These are phyloP conservation scores for Xylaria telfairii DNA, from an alignment of 495 filamentous ascomycete genomes.

Conservation along the genomic window DNA sequence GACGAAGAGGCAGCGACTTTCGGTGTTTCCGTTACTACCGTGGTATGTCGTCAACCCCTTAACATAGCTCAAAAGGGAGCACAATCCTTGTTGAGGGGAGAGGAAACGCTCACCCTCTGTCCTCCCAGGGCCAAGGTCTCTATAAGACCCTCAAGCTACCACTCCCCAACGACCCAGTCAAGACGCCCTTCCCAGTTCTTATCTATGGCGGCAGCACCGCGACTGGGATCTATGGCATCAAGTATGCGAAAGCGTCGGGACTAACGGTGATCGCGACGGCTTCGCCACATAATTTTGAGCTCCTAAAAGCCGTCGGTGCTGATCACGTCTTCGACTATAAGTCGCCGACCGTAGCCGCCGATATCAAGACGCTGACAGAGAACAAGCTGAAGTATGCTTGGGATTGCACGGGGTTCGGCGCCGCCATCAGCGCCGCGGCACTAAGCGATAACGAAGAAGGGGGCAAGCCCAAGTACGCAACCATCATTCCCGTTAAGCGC, in stretches of 20 bases:
- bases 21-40: constrained; percentile 54
- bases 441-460: constrained; percentile 33
- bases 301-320: constrained; percentile 50
- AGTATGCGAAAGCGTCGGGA: constrained; percentile 54
- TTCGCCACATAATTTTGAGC: constrained; percentile 49
- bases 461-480: constrained; percentile 29
- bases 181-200: constrained; percentile 42
- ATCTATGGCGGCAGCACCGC: constrained; percentile 60
- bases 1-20: constrained; percentile 54
- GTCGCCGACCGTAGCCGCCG: constrained; percentile 40
- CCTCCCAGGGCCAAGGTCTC: constrained; percentile 49
- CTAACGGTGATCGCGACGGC: constrained; percentile 52
- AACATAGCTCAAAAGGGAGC: not conserved
- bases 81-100: not conserved
- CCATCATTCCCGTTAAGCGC: constrained; percentile 34
- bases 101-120: not conserved
- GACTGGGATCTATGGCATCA: constrained; percentile 55
- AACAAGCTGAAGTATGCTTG: constrained; percentile 39
- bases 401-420: constrained; percentile 41
- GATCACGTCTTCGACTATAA: constrained; percentile 55
- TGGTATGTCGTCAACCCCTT: constrained; percentile 36
- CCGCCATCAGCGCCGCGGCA: constrained; percentile 35
- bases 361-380: constrained; percentile 41
- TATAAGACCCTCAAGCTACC: constrained; percentile 47
- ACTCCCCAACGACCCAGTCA: constrained; percentile 41